Base-by-base conservation (phyloP, 208 protist species). In the Trypanosoma scelopori region DNA sequence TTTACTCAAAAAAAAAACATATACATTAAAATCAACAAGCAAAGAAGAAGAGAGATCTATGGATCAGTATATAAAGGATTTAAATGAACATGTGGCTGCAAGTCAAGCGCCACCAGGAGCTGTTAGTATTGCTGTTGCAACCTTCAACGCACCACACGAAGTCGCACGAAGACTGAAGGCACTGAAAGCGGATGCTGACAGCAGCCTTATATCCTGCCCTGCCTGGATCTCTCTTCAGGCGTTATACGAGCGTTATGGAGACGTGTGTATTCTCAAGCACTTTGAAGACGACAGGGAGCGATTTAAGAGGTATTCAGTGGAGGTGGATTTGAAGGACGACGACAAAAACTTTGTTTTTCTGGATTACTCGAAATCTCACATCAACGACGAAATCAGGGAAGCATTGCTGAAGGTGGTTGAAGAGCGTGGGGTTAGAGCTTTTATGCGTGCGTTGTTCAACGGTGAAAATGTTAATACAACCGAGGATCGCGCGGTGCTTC, bases 391-490 rank as follows among this genome's bases (percentile, higher is more conserved):
- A 71, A 92, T 98, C 9, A 83, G 97, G 60, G 67, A 80, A 37
- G 83, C 94, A 1, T 78, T 99, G 3, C 37, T 94, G 27, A 71
- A 78, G 16, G 69, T 99, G 5, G 92, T 90, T 13, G 81, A 96
- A 47, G 78, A 91, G 51, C 68, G 82, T n/a, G 82, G 87, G 20
- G 83, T 96, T 51, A 82, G 82, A 13, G 73, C 76, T 5, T 87
- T 91, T 64, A 58, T 77, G 20, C 81, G 93, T 65, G 70, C 91
- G 25, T 85, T 98, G 82, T 98, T 99, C 55, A 72, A 48, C 25
- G 98, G 97, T 25, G 87, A 98, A 45, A 97, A 94, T 59, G 98
- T 99, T 52, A 99, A 99, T 73, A 78, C 92, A 20, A 99, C 97
- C 20, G 97, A 99, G 66, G 56, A 84, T 46, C 79, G 90, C 18